These are phyloP conservation scores for Ichthyophthirius multifiliis DNA, from an alignment of 169 alveolate genomes.

Conservation along the genomic window DNA sequence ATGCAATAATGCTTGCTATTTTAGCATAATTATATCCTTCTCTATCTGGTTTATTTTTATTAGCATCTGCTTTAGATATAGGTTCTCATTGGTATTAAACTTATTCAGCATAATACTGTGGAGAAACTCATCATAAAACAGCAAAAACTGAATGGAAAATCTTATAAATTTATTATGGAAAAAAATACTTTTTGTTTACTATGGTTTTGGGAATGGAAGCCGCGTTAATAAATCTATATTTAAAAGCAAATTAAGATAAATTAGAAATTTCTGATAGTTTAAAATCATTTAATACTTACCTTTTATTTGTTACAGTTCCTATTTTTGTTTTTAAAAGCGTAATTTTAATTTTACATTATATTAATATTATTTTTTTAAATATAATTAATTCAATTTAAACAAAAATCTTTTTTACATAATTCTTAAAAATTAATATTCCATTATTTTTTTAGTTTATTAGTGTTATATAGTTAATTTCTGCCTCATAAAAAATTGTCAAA, in stretches of 20 bases:
- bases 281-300: not conserved
- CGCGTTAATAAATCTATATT: constrained; percentile 1
- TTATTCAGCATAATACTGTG: constrained; percentile 38
- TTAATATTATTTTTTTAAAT: not conserved
- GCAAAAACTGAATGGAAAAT: constrained; percentile 30
- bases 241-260: constrained; percentile 6
- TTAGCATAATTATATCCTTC: constrained; percentile 22
- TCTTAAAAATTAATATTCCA: not conserved
- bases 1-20: constrained; percentile 32
- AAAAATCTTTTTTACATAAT: too few species aligned
- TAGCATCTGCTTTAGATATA: constrained; percentile 33
- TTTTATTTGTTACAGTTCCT: not conserved
- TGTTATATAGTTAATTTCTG: not conserved
- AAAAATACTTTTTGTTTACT: constrained; percentile 10
- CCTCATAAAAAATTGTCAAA: not conserved
- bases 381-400: not conserved
- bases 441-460: not conserved
- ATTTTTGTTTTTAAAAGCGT: constrained; percentile 3
- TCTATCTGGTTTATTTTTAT: constrained; percentile 22
- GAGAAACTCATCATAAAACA: constrained; percentile 42
- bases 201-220: constrained; percentile 39
- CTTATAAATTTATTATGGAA: constrained; percentile 21
- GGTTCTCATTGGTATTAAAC: constrained; percentile 43
- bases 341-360: not conserved
- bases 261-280: constrained; percentile 14